Evolutionary conservation across 2,329 filamentous ascomycete genomes (phyloP).

Genomic region (Plectosphaerella sp.): DNA sequence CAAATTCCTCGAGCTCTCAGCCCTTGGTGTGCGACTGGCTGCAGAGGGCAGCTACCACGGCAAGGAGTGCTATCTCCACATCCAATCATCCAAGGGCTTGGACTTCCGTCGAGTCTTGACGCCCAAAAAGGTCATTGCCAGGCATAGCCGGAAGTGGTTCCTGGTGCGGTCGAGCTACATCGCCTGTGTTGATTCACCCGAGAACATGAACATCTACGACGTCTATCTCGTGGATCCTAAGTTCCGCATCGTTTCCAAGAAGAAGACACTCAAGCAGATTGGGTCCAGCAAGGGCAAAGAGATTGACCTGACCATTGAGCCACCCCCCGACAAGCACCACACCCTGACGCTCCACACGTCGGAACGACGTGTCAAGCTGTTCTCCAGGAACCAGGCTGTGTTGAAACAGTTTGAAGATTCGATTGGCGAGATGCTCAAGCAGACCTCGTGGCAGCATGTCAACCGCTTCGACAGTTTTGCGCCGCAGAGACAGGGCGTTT

Average conservation of each 20-base stretch:
- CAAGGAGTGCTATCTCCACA: constrained; percentile 91
- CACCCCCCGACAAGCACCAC: constrained; percentile 61
- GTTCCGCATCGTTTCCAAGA: constrained; percentile 77
- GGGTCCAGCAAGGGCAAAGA: constrained; percentile 56
- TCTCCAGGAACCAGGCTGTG: constrained; percentile 86
- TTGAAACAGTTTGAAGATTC: constrained; percentile 92
- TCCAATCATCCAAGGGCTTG: constrained; percentile 84
- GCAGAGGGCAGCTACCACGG: constrained; percentile 96
- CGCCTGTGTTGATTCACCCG: constrained; percentile 95
- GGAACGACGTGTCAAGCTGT: constrained; percentile 85
- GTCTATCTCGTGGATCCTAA: constrained; percentile 93
- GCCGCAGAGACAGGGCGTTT: constrained; percentile 78
- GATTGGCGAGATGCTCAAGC: constrained; percentile 77
- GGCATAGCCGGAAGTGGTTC: constrained; percentile 95
- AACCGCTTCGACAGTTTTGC: constrained; percentile 94
- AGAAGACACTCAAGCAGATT: constrained; percentile 48
- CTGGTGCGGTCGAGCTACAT: constrained; percentile 96
- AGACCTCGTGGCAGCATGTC: constrained; percentile 75
- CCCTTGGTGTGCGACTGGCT: constrained; percentile 86
- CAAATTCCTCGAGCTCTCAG: constrained; percentile 92
- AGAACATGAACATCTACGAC: constrained; percentile 98
- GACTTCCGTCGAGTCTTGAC: constrained; percentile 80
- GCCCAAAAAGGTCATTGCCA: constrained; percentile 71
- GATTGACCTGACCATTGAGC: constrained; percentile 35
- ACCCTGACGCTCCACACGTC: constrained; percentile 84